These are phyloP conservation scores for Tephrocybe sp. DNA, from an alignment of 768 basidiomycete genomes.

Conservation along the genomic window DNA sequence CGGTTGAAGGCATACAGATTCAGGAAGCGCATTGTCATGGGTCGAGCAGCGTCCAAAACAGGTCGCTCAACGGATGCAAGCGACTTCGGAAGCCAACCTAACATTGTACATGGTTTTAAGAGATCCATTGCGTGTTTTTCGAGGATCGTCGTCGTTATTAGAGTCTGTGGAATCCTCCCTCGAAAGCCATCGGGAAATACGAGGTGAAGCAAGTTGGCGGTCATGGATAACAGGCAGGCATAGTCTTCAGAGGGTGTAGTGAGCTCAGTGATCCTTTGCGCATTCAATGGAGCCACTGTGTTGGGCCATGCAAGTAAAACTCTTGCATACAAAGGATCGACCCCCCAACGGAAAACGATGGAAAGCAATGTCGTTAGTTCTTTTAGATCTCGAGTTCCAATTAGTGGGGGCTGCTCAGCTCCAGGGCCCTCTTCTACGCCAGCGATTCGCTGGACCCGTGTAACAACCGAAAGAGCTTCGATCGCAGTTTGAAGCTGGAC, in stretches of 20 bases:
- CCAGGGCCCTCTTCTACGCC: constrained; percentile 18
- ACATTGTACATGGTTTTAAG: constrained; percentile 53
- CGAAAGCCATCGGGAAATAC: constrained; percentile 53
- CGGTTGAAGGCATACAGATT: constrained; percentile 48
- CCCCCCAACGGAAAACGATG: constrained; percentile 71
- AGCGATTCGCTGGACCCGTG: constrained; percentile 44
- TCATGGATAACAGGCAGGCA: constrained; percentile 37
- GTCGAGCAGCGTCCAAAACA: constrained; percentile 46
- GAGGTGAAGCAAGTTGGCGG: constrained; percentile 41
- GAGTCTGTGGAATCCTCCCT: constrained; percentile 50
- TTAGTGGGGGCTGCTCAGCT: constrained; percentile 23
- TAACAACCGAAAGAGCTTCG: constrained; percentile 50
- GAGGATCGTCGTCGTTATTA: constrained; percentile 58
- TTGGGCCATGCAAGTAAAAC: constrained; percentile 39
- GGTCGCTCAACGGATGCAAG: constrained; percentile 33
- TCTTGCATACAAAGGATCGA: constrained; percentile 48
- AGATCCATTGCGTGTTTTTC: constrained; percentile 55
- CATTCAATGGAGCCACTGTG: constrained; percentile 15
- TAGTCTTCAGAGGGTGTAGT: constrained; percentile 42
- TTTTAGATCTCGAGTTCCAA: constrained; percentile 68
- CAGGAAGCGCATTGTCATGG: constrained; percentile 53
- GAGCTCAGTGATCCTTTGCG: constrained; percentile 41
- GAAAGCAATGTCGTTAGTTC: constrained; percentile 62
- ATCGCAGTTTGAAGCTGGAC: constrained; percentile 53
- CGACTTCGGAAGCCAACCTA: constrained; percentile 74